Evolutionary conservation across 75 land plant species (phyloP).

Genomic region (Pseudotsuga menziesii): DNA sequence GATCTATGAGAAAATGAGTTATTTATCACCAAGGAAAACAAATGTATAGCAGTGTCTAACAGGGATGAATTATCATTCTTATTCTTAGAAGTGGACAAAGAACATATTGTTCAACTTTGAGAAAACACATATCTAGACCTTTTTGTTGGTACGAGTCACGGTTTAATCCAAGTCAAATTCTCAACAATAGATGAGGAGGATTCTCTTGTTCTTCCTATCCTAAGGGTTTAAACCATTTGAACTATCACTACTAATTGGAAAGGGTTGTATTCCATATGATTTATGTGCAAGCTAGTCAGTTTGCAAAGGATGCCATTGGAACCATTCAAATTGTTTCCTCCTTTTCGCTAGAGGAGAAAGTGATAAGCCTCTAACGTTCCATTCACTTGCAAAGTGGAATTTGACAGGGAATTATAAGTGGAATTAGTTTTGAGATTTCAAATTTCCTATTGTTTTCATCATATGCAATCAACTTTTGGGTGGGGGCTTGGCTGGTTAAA

Average conservation of each 20-base stretch:
- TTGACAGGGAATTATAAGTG: conserved; percentile 60
- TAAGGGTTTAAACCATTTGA: background rate
- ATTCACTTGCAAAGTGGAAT: conserved; percentile 55
- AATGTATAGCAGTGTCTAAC: too few species aligned
- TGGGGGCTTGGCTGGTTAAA: conserved; percentile 53
- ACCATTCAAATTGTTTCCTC: conserved; percentile 83
- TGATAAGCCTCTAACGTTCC: conserved; percentile 55
- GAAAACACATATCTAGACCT: background rate
- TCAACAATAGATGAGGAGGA: background rate
- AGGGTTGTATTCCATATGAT: background rate
- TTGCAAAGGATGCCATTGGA: conserved; percentile 80
- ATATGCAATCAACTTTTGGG: conserved; percentile 69
- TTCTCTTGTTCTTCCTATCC: background rate
- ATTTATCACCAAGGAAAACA: too few species aligned
- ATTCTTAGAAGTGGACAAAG: background rate
- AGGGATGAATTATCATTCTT: too few species aligned
- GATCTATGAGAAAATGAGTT: too few species aligned
- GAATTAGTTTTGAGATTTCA: conserved; percentile 50
- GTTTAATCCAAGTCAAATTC: background rate
- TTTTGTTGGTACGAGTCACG: background rate
- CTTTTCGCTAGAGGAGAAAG: conserved; percentile 76
- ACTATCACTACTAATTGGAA: background rate
- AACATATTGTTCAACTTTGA: background rate
- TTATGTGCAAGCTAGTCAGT: conserved; percentile 86
- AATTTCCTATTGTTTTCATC: conserved; percentile 43